Conservation (phyloP, 139 green algal genomes). For the Edaphochlamys debaryana region DNA sequence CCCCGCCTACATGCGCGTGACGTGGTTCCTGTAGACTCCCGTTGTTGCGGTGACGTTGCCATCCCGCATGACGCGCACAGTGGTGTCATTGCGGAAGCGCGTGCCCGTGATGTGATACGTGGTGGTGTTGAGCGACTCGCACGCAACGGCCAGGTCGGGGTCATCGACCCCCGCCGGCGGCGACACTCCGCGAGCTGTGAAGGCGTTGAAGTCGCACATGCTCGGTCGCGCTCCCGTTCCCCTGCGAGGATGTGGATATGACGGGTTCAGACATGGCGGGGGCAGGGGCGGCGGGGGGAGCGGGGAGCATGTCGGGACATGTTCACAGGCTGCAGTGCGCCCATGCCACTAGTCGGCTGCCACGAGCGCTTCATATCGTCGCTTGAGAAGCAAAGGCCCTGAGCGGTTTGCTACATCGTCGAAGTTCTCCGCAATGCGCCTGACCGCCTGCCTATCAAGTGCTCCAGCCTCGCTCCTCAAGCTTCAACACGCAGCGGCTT, state of each 20-base stretch:
- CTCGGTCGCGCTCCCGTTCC: background rate
- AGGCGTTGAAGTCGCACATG: constrained; percentile 42
- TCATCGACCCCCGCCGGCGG: background rate
- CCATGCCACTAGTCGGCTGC: too few relatives aligned
- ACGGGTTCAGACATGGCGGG: too few relatives aligned
- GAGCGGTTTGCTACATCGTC: too few relatives aligned
- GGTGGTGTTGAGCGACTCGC: background rate
- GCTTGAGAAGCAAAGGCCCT: too few relatives aligned
- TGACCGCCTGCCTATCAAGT: too few relatives aligned
- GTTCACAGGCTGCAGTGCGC: too few relatives aligned
- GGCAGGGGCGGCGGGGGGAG: too few relatives aligned
- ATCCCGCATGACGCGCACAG: background rate
- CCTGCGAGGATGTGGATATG: constrained; percentile 25
- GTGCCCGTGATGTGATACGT: constrained; percentile 9
- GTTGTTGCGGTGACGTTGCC: background rate
- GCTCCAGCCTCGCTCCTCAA: too few relatives aligned
- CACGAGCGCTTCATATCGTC: too few relatives aligned
- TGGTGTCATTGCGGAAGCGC: constrained; percentile 20
- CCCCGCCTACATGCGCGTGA: constrained; percentile 12
- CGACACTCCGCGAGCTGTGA: background rate
- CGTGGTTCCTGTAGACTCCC: background rate
- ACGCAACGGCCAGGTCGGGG: background rate
- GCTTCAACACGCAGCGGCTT: too few relatives aligned
- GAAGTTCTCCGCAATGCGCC: too few relatives aligned
- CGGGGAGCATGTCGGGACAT: too few relatives aligned